Evolutionary conservation across 192 early-diverging fungal genomes (phyloP).

Genomic region (Rhizoclosmatium sp.): DNA sequence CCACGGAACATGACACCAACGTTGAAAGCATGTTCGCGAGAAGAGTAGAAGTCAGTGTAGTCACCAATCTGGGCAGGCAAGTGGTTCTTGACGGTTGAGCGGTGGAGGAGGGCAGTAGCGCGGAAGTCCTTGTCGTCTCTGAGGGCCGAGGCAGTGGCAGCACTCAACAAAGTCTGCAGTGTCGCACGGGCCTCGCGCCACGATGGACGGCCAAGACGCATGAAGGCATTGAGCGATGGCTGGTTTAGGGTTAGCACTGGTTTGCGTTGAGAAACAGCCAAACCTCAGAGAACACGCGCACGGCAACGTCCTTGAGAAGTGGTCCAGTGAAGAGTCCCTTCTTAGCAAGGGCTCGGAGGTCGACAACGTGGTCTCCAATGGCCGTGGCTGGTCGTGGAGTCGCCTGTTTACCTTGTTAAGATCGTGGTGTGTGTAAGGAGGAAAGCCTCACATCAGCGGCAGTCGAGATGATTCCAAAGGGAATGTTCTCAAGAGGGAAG

Average conservation of each 20-base stretch:
- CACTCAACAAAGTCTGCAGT: slow-evolving; percentile 78
- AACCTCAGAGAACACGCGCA: slow-evolving; percentile 56
- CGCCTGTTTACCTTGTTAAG: slow-evolving; percentile 33
- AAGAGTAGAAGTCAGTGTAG: slow-evolving; percentile 97
- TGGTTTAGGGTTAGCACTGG: slow-evolving; percentile 39
- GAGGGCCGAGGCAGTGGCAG: slow-evolving; percentile 53
- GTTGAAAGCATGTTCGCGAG: slow-evolving; percentile 94
- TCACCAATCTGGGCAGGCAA: slow-evolving; percentile 90
- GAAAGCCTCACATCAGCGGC: slow-evolving; percentile 49
- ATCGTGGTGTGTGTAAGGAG: not conserved
- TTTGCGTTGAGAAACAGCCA: no score
- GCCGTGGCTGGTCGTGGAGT: slow-evolving; percentile 71
- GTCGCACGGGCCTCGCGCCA: slow-evolving; percentile 83
- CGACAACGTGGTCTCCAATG: slow-evolving; percentile 77
- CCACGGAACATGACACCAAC: slow-evolving; percentile 97
- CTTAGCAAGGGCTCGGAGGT: slow-evolving; percentile 72
- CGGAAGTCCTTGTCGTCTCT: slow-evolving; percentile 61
- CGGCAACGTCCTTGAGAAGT: slow-evolving; percentile 41
- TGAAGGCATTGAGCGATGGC: slow-evolving; percentile 88
- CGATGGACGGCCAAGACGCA: slow-evolving; percentile 82
- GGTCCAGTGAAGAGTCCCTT: slow-evolving; percentile 69
- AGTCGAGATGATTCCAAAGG: slow-evolving; percentile 90
- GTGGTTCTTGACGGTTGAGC: slow-evolving; percentile 70
- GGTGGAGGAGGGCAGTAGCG: slow-evolving; percentile 61
- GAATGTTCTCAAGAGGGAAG: slow-evolving; percentile 95